Evolutionary conservation across 371 early-diverging fungal species (phyloP).

Genomic region (Mortierella sp.): DNA sequence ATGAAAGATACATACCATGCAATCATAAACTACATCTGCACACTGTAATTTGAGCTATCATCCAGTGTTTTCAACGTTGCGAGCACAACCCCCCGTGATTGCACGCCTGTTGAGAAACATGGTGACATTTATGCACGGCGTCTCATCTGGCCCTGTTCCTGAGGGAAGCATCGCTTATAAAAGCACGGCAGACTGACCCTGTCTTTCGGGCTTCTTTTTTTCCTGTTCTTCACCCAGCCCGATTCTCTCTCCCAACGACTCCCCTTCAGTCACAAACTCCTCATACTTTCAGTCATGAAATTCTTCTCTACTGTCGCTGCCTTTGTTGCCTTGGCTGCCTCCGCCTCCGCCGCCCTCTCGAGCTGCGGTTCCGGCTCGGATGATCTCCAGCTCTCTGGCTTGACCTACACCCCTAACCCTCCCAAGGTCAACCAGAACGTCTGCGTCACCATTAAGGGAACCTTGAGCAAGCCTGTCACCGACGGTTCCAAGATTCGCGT

Average conservation of each 20-base stretch:
- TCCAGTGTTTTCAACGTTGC: too few species aligned
- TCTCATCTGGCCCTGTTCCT: not conserved
- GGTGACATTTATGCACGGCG: not conserved
- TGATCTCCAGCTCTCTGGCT: slow-evolving; percentile 11
- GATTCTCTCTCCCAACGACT: slow-evolving; percentile 2
- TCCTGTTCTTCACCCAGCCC: slow-evolving; percentile 12
- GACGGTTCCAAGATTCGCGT: slow-evolving; percentile 24
- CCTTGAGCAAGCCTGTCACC: slow-evolving; percentile 30
- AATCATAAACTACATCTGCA: too few species aligned
- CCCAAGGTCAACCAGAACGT: slow-evolving; percentile 47
- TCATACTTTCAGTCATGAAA: slow-evolving; percentile 32
- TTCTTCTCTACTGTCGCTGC: slow-evolving; percentile 40
- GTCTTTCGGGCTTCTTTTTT: not conserved
- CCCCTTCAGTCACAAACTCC: not conserved
- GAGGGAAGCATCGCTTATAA: not conserved
- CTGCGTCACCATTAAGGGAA: slow-evolving; percentile 44
- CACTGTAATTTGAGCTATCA: too few species aligned
- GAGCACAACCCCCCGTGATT: too few species aligned
- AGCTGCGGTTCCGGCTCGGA: slow-evolving; percentile 43
- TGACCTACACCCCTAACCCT: slow-evolving; percentile 51
- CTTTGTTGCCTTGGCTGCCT: slow-evolving; percentile 45
- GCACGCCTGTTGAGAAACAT: too few species aligned
- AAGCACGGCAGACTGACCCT: slow-evolving; percentile 7
- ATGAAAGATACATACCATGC: too few species aligned
- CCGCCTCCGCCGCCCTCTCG: slow-evolving; percentile 48